Conservation (phyloP, 129 eudicot species). For the Silybum marianum region DNA sequence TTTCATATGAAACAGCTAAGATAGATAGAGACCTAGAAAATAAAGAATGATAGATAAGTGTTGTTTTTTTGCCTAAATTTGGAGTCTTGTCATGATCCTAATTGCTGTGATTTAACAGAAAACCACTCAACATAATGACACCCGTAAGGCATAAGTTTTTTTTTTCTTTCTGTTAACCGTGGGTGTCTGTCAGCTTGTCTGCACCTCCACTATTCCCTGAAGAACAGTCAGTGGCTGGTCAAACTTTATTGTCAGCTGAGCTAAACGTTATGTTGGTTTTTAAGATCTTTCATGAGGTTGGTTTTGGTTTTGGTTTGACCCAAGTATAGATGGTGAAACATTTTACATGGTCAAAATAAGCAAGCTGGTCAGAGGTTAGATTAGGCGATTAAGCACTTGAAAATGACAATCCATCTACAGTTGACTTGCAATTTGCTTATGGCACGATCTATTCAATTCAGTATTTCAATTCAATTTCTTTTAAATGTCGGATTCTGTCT, state of each 20-base stretch:
- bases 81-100: not conserved
- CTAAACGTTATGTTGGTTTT: not conserved
- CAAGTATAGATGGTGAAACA: not conserved
- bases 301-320: conserved; percentile 11
- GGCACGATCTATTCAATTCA: not conserved
- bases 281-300: not conserved
- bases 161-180: no score
- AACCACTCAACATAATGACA: no score
- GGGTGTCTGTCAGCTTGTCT: no score
- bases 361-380: conserved; percentile 11
- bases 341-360: conserved; percentile 22
- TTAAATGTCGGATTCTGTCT: not conserved
- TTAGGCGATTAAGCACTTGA: conserved; percentile 24
- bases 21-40: no score
- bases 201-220: no score
- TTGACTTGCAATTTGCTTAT: conserved; percentile 37
- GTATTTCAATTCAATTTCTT: not conserved
- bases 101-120: no score
- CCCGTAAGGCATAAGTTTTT: not conserved
- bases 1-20: no score
- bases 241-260: no score
- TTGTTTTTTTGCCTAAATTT: not conserved
- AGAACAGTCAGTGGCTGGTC: no score
- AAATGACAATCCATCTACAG: conserved; percentile 27
- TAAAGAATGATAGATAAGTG: no score